Percentiles rank a stretch among this genome's conserved stretches.
Evolutionary conservation across 345 rosid genomes (phyloP).

Genomic region (Populus davidiana): DNA sequence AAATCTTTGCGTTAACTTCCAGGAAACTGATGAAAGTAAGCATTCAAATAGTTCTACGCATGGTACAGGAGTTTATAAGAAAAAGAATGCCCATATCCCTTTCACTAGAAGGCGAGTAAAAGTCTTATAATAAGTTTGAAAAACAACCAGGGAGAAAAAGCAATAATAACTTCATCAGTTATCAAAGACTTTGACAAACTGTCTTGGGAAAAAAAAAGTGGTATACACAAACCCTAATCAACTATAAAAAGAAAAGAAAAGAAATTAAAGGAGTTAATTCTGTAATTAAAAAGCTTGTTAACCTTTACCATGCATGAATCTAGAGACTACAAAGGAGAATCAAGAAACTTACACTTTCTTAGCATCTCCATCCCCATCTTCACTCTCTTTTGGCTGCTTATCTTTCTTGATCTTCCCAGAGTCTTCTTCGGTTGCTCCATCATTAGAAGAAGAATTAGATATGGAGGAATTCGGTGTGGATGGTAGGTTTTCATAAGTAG

Average conservation of each 20-base stretch:
- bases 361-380: constrained; percentile 17
- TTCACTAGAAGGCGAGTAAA: neutral
- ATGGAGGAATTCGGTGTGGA: constrained; percentile 30
- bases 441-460: constrained; percentile 31
- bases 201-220: neutral
- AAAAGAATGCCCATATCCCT: neutral
- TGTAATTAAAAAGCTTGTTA: neutral
- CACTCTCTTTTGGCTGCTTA: constrained; percentile 7
- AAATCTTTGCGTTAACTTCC: neutral
- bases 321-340: neutral
- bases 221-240: neutral
- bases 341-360: constrained; percentile 25
- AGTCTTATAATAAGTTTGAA: neutral
- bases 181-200: neutral
- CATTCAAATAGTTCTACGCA: neutral
- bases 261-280: neutral
- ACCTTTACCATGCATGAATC: neutral
- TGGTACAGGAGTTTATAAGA: neutral
- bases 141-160: neutral
- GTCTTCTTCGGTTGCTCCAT: constrained; percentile 25
- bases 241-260: neutral
- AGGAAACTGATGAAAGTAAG: neutral
- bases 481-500: neutral
- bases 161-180: neutral
- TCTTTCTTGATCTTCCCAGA: constrained; percentile 15